Conservation (phyloP, 176 grass and related monocot genomes). For the Metroxylon sagu region DNA sequence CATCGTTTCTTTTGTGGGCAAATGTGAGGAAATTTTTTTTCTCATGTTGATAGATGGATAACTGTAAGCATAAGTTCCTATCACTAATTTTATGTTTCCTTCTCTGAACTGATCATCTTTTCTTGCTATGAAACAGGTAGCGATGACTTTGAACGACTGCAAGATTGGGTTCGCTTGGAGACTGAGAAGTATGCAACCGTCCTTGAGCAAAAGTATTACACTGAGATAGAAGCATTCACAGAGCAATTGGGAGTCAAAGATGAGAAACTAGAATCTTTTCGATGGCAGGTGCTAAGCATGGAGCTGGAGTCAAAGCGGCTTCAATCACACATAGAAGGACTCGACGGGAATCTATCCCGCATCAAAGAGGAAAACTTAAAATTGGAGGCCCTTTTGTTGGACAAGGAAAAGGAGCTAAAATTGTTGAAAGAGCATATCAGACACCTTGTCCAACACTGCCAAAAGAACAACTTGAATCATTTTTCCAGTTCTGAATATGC, state of each 20-base stretch:
- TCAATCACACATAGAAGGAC: slow-evolving; percentile 49
- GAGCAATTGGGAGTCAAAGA: slow-evolving; percentile 77
- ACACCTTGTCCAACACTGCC: slow-evolving; percentile 5
- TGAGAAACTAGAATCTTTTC: slow-evolving; percentile 63
- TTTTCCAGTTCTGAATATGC: not conserved
- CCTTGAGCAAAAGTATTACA: slow-evolving; percentile 40
- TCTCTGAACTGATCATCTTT: not conserved
- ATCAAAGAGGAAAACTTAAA: slow-evolving; percentile 30
- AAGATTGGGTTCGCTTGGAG: slow-evolving; percentile 75
- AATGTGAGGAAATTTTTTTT: too few species aligned
- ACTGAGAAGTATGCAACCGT: slow-evolving; percentile 60
- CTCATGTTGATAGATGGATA: too few species aligned
- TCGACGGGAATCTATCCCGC: slow-evolving; percentile 40
- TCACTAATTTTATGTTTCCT: not conserved
- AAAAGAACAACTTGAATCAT: not conserved
- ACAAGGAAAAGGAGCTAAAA: slow-evolving; percentile 33
- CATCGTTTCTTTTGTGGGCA: too few species aligned
- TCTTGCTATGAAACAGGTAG: slow-evolving; percentile 19
- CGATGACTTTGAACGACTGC: slow-evolving; percentile 45
- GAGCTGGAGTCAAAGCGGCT: slow-evolving; percentile 45
- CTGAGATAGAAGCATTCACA: slow-evolving; percentile 79
- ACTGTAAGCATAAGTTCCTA: too few species aligned
- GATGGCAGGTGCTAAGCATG: slow-evolving; percentile 48
- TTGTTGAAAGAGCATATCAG: slow-evolving; percentile 37
- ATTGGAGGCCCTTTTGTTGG: slow-evolving; percentile 30